These are phyloP conservation scores for Akanthomyces dipterigenus DNA, from an alignment of 2,329 filamentous ascomycete species.

Conservation along the genomic window DNA sequence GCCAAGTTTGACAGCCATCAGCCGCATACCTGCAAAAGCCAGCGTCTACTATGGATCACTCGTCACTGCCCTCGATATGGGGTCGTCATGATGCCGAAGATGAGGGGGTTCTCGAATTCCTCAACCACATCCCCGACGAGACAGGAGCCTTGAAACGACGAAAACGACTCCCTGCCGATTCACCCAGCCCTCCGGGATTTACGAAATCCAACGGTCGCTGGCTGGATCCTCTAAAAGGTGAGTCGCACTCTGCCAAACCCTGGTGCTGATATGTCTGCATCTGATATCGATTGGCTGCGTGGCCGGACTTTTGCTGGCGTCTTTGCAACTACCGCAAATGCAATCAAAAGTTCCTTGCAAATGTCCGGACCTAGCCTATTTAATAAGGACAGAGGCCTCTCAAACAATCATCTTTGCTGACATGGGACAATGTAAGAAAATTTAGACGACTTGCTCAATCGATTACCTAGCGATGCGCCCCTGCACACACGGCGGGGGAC, in stretches of 20 bases:
- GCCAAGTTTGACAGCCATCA: neutral
- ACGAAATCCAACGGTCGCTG: constrained; percentile 9
- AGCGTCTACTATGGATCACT: neutral
- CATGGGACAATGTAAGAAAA: neutral
- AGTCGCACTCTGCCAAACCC: neutral
- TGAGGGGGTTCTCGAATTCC: constrained; percentile 26
- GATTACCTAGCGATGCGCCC: constrained; percentile 2
- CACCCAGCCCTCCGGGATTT: constrained; percentile 7
- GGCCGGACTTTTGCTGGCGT: neutral
- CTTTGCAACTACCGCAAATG: neutral
- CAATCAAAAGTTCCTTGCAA: neutral
- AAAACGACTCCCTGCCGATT: constrained; percentile 1
- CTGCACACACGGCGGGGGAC: constrained; percentile 2
- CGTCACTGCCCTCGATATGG: constrained; percentile 22
- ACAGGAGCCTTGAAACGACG: constrained; percentile 4
- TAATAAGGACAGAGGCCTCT: neutral
- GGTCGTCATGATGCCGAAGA: constrained; percentile 30
- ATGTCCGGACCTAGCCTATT: neutral
- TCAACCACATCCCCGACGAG: constrained; percentile 23
- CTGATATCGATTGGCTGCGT: neutral
- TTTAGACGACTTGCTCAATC: constrained; percentile 11
- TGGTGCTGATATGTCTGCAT: neutral
- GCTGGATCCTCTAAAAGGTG: constrained; percentile 11
- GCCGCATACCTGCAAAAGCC: neutral
- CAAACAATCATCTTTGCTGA: constrained; percentile 2